Evolutionary conservation across 805 yeast species (phyloP).

Genomic region (Saccharomycopsis sp.): DNA sequence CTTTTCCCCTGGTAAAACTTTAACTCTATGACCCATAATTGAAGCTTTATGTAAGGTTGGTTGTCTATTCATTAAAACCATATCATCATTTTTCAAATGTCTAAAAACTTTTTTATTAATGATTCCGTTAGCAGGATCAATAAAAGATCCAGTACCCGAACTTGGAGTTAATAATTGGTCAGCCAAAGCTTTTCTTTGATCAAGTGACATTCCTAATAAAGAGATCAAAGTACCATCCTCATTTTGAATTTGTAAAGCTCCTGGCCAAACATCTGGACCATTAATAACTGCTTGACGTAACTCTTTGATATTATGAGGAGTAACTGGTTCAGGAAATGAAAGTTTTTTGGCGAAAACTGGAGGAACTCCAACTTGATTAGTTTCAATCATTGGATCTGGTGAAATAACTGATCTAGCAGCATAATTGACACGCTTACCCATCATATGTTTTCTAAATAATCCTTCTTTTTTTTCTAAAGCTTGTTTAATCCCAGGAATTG

Average conservation of each 20-base stretch:
- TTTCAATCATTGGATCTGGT: slow-evolving; percentile 96
- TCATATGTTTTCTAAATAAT: slow-evolving; percentile 95
- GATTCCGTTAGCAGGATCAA: slow-evolving; percentile 41
- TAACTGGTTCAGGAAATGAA: slow-evolving; percentile 98
- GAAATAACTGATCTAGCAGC: slow-evolving; percentile 99
- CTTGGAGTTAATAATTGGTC: slow-evolving; percentile 89
- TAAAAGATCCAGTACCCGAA: slow-evolving; percentile 22
- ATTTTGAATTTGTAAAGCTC: slow-evolving; percentile 91
- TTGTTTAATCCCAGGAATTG: slow-evolving; percentile 94
- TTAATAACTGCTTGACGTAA: slow-evolving; percentile 90
- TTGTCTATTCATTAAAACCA: slow-evolving; percentile 97
- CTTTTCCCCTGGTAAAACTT: slow-evolving; percentile 95
- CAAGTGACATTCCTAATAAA: slow-evolving; percentile 78
- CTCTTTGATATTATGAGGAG: slow-evolving; percentile 81
- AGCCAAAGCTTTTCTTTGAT: slow-evolving; percentile 91
- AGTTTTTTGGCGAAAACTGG: slow-evolving; percentile 94
- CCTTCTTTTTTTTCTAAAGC: slow-evolving; percentile 98
- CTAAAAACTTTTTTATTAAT: slow-evolving; percentile 89
- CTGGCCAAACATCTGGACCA: slow-evolving; percentile 99
- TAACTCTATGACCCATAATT: slow-evolving; percentile 98
- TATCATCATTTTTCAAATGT: slow-evolving; percentile 90
- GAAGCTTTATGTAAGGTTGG: slow-evolving; percentile 99
- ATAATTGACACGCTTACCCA: slow-evolving; percentile 99
- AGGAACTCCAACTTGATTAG: slow-evolving; percentile 97
- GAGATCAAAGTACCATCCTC: slow-evolving; percentile 86